Evolutionary conservation across 306 rosid species (phyloP).

Genomic region (Trifolium fragiferum): DNA sequence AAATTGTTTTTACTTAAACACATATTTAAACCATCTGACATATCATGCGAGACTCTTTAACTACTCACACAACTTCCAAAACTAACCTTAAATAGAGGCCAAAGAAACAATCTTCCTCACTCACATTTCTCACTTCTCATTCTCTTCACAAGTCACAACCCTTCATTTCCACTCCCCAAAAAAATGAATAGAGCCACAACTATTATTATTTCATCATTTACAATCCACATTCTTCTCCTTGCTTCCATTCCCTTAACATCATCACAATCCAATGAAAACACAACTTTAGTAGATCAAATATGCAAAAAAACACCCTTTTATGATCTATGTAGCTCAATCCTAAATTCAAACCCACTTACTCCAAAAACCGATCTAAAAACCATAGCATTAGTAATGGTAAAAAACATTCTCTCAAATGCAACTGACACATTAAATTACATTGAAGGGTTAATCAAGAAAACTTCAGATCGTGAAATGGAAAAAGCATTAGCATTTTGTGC

Average conservation of each 20-base stretch:
- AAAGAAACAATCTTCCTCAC: background rate
- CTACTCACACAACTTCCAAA: background rate
- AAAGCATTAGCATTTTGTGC: slow-evolving; percentile 74
- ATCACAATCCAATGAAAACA: slow-evolving; percentile 32
- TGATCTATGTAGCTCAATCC: slow-evolving; percentile 51
- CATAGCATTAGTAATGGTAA: slow-evolving; percentile 45
- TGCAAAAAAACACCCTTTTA: slow-evolving; percentile 58
- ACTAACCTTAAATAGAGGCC: slow-evolving; percentile 34
- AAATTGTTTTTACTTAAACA: no score
- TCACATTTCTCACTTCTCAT: background rate
- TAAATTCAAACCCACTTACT: slow-evolving; percentile 46
- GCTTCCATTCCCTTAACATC: slow-evolving; percentile 12
- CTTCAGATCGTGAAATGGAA: slow-evolving; percentile 48
- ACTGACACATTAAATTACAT: slow-evolving; percentile 48
- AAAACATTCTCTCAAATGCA: slow-evolving; percentile 46
- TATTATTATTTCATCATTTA: background rate
- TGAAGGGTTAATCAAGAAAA: slow-evolving; percentile 44
- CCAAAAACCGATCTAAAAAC: slow-evolving; percentile 49
- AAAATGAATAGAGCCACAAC: slow-evolving; percentile 38
- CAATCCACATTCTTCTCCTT: slow-evolving; percentile 36
- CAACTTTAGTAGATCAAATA: slow-evolving; percentile 38
- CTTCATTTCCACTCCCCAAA: background rate
- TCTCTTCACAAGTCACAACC: background rate
- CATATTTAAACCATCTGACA: no score
- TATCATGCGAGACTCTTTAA: no score